A percentile compares a stretch with the other conserved stretches of the same genome.
Evolutionary conservation across 805 yeast species (phyloP).

Genomic region (Sungouiella blattae): DNA sequence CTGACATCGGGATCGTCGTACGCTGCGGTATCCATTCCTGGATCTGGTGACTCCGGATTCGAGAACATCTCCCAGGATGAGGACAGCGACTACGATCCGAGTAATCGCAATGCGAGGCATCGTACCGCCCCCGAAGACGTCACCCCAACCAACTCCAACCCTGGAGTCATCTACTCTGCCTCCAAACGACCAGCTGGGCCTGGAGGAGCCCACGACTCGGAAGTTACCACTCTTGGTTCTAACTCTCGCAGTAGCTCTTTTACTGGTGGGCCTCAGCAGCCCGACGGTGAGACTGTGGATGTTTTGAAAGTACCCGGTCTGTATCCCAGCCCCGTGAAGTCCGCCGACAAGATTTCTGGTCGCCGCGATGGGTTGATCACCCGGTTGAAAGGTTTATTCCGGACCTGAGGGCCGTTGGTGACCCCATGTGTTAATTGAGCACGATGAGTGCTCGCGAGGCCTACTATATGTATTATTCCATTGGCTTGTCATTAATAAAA

Average conservation of each 20-base stretch:
- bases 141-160: conserved; percentile 24
- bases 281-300: conserved; percentile 6
- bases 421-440: no score
- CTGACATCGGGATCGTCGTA: conserved; percentile 32
- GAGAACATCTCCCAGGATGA: conserved; percentile 9
- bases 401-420: conserved; percentile 4
- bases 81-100: conserved; percentile 4
- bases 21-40: conserved; percentile 34
- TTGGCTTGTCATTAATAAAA: no score
- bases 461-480: no score
- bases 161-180: conserved; percentile 11
- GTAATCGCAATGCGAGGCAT: conserved; percentile 4
- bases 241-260: conserved; percentile 11
- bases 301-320: background rate
- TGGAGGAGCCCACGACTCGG: conserved; percentile 8
- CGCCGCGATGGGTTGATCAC: conserved; percentile 27
- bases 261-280: conserved; percentile 9
- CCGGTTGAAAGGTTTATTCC: conserved; percentile 32
- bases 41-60: conserved; percentile 17
- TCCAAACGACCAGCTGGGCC: conserved; percentile 3
- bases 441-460: no score
- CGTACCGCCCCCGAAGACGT: conserved; percentile 12
- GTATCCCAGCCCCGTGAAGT: conserved; percentile 1
- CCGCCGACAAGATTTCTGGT: conserved; percentile 2
- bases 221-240: conserved; percentile 9